Percentiles rank a stretch among this genome's conserved stretches.
Evolutionary conservation across 1,284 basidiomycete genomes (phyloP).

Genomic region (Ustilago hordei): DNA sequence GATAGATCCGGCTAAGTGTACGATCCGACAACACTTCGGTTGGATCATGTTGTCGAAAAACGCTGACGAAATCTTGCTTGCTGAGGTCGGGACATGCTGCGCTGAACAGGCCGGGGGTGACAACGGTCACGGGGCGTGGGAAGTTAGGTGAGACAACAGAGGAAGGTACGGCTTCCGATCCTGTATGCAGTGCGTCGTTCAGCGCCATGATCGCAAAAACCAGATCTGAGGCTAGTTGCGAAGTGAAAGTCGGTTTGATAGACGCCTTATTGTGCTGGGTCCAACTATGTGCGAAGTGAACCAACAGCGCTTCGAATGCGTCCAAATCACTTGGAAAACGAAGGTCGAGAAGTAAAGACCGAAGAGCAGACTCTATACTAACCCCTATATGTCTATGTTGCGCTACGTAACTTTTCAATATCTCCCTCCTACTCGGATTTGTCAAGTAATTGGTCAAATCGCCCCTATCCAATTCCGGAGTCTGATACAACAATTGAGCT

Average conservation of each 20-base stretch:
- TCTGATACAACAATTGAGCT: slow-evolving; percentile 85
- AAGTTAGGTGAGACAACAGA: slow-evolving; percentile 29
- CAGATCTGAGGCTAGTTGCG: slow-evolving; percentile 73
- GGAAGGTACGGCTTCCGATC: slow-evolving; percentile 12
- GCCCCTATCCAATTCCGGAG: slow-evolving; percentile 84
- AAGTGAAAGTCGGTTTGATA: slow-evolving; percentile 54
- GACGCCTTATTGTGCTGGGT: slow-evolving; percentile 79
- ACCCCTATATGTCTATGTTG: slow-evolving; percentile 85
- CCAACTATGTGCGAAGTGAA: slow-evolving; percentile 86
- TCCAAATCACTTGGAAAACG: slow-evolving; percentile 79
- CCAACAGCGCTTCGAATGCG: slow-evolving; percentile 77
- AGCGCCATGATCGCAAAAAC: slow-evolving; percentile 87
- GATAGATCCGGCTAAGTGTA: slow-evolving; percentile 61
- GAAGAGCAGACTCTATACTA: slow-evolving; percentile 86
- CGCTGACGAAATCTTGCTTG: slow-evolving; percentile 51
- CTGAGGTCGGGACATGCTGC: slow-evolving; percentile 35
- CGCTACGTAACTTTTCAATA: slow-evolving; percentile 85
- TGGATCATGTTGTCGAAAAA: slow-evolving; percentile 59
- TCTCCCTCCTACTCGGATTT: slow-evolving; percentile 76
- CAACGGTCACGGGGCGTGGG: slow-evolving; percentile 24
- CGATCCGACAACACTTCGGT: slow-evolving; percentile 56
- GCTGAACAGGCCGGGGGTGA: slow-evolving; percentile 54
- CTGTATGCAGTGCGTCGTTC: slow-evolving; percentile 73
- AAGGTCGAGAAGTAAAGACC: slow-evolving; percentile 82
- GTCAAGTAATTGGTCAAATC: slow-evolving; percentile 85